phyloP scores from a whole-genome alignment of 495 filamentous ascomycete genomes.

The Podospora pseudopauciseta region DNA sequence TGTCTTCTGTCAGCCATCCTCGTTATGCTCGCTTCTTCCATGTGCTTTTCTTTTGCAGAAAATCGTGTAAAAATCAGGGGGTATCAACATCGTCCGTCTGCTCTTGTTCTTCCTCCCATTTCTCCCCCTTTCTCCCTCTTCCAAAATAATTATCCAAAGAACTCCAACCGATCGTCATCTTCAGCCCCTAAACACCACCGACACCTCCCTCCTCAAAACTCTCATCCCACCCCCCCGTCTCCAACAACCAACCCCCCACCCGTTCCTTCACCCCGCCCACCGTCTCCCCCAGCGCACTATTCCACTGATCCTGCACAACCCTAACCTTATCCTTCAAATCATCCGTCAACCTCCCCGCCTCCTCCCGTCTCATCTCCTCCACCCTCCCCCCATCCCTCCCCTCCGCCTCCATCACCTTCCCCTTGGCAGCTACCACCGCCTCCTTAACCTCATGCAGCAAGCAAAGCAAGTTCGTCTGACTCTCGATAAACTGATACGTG shows the following conservation, averaged over 20 bases:
- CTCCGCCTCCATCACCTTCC: slow-evolving; percentile 53
- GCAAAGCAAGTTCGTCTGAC: slow-evolving; percentile 89
- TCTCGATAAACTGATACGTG: slow-evolving; percentile 94
- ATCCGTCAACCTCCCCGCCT: slow-evolving; percentile 68
- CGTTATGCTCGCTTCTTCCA: background rate
- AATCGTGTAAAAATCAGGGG: background rate
- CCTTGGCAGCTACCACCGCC: slow-evolving; percentile 62
- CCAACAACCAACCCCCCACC: slow-evolving; percentile 61
- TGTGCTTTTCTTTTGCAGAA: background rate
- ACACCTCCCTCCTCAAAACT: slow-evolving; percentile 49
- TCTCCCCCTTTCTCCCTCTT: background rate
- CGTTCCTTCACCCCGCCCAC: slow-evolving; percentile 51
- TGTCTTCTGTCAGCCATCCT: background rate
- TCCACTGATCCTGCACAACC: slow-evolving; percentile 85
- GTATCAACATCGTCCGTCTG: slow-evolving; percentile 1
- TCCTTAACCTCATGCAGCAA: slow-evolving; percentile 89
- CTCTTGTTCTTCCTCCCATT: background rate
- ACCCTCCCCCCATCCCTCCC: slow-evolving; percentile 55
- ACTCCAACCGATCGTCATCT: background rate
- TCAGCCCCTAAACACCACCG: slow-evolving; percentile 33
- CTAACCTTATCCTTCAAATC: slow-evolving; percentile 89
- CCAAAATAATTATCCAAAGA: background rate
- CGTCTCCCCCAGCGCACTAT: slow-evolving; percentile 49
- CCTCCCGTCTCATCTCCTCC: slow-evolving; percentile 57
- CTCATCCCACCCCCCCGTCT: slow-evolving; percentile 73